These are phyloP conservation scores for Phytophthora cajani DNA, from an alignment of 352 stramenopile genomes.

Conservation along the genomic window DNA sequence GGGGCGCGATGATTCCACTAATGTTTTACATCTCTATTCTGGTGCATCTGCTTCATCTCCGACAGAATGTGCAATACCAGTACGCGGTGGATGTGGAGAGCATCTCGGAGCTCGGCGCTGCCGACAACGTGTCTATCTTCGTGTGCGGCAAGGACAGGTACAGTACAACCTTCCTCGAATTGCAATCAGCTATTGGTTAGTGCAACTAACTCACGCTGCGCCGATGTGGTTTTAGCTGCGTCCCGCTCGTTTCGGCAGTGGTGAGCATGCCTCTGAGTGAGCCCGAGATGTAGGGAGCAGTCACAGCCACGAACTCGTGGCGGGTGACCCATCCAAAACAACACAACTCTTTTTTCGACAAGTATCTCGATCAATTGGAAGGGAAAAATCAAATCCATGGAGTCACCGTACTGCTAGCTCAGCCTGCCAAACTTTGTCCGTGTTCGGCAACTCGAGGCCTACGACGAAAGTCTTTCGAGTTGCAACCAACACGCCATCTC, in stretches of 20 bases:
- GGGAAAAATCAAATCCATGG: too few relatives aligned
- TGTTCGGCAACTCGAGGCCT: too few relatives aligned
- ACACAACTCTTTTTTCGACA: too few relatives aligned
- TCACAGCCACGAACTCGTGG: not conserved
- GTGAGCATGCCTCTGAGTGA: constrained; percentile 88
- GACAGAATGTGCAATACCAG: constrained; percentile 77
- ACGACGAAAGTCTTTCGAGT: too few relatives aligned
- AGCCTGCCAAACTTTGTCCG: too few relatives aligned
- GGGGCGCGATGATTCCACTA: not conserved
- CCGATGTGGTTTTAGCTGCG: constrained; percentile 47
- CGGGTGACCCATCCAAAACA: too few relatives aligned
- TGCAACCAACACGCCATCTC: too few relatives aligned
- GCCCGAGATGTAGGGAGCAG: constrained; percentile 47
- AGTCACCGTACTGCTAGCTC: too few relatives aligned
- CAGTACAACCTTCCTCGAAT: constrained; percentile 24
- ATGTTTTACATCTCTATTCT: constrained; percentile 4
- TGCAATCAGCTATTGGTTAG: not conserved
- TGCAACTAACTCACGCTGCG: not conserved
- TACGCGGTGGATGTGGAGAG: constrained; percentile 77
- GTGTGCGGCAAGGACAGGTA: constrained; percentile 87
- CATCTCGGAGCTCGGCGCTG: constrained; percentile 69
- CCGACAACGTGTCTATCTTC: constrained; percentile 83
- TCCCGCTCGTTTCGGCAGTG: constrained; percentile 80
- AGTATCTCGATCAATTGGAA: too few relatives aligned
- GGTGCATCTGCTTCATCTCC: not conserved